Conservation (phyloP, 176 grass and related monocot genomes). For the Oryza rufipogon region DNA sequence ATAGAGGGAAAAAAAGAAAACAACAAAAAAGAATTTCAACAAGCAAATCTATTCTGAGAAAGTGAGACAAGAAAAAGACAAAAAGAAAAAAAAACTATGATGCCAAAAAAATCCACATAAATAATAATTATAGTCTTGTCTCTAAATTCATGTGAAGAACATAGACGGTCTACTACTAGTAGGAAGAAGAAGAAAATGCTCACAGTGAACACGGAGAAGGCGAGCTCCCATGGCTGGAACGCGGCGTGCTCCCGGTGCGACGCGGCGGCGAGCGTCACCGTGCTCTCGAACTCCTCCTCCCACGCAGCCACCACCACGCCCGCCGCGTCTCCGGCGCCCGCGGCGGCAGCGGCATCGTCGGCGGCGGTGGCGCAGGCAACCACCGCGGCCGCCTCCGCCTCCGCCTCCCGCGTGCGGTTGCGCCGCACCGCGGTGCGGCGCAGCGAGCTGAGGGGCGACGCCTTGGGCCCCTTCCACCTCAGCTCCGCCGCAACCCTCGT, state of each 20-base stretch:
- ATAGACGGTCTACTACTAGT: not conserved
- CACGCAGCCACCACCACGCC: conserved; percentile 31
- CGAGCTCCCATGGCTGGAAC: conserved; percentile 87
- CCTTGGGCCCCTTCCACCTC: conserved; percentile 86
- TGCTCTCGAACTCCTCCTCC: conserved; percentile 89
- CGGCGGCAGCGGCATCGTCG: not conserved
- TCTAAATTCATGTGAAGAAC: not conserved
- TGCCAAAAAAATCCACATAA: not conserved
- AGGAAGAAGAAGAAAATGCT: conserved; percentile 41
- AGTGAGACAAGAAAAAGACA: not conserved
- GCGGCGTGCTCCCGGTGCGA: conserved; percentile 55
- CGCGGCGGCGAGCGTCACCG: conserved; percentile 62
- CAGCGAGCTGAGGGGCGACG: conserved; percentile 71
- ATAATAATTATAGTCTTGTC: not conserved
- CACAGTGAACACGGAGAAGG: conserved; percentile 82
- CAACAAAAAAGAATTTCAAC: not conserved
- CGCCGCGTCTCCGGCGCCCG: not conserved
- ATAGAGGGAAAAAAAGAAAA: not conserved
- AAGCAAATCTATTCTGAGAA: not conserved
- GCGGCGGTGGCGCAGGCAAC: no score
- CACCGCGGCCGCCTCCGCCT: not conserved
- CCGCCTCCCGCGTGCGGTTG: conserved; percentile 72
- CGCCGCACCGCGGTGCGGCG: conserved; percentile 67
- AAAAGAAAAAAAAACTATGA: not conserved
- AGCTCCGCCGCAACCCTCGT: conserved; percentile 60